These are phyloP conservation scores for Schizothecium vesticola DNA, from an alignment of 495 filamentous ascomycete species.

Conservation along the genomic window DNA sequence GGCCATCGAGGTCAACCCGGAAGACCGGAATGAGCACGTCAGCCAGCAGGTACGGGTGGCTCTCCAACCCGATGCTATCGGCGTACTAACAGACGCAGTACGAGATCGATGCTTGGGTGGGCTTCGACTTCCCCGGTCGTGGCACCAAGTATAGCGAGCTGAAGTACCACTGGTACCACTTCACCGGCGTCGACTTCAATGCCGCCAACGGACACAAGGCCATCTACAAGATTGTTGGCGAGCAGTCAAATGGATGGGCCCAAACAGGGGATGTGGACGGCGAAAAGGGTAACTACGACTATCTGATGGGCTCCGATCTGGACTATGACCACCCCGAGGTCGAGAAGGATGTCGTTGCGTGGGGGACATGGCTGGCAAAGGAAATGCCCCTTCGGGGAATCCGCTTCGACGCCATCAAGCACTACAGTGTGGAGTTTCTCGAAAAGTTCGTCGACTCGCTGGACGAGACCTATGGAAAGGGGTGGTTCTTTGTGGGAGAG, in stretches of 20 bases:
- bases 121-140: constrained; percentile 60
- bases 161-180: constrained; percentile 67
- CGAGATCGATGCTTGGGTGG: constrained; percentile 64
- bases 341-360: constrained; percentile 55
- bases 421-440: constrained; percentile 62
- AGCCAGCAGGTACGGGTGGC: constrained; percentile 25
- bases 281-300: constrained; percentile 61
- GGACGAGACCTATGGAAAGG: constrained; percentile 42
- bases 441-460: constrained; percentile 53
- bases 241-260: constrained; percentile 58
- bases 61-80: no score
- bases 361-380: constrained; percentile 61
- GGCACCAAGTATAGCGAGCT: constrained; percentile 52
- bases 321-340: constrained; percentile 65
- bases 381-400: constrained; percentile 59
- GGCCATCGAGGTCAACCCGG: constrained; percentile 57
- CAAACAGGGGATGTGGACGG: constrained; percentile 49
- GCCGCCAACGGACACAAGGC: constrained; percentile 50
- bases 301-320: constrained; percentile 59
- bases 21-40: constrained; percentile 54
- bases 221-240: constrained; percentile 63
- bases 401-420: constrained; percentile 69
- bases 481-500: constrained; percentile 66
- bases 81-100: constrained; percentile 25
- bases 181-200: constrained; percentile 66